Evolutionary conservation across 805 yeast species (phyloP), one percentile per base, ranked within the genome.

Genomic region (Spathaspora passalidarum): DNA sequence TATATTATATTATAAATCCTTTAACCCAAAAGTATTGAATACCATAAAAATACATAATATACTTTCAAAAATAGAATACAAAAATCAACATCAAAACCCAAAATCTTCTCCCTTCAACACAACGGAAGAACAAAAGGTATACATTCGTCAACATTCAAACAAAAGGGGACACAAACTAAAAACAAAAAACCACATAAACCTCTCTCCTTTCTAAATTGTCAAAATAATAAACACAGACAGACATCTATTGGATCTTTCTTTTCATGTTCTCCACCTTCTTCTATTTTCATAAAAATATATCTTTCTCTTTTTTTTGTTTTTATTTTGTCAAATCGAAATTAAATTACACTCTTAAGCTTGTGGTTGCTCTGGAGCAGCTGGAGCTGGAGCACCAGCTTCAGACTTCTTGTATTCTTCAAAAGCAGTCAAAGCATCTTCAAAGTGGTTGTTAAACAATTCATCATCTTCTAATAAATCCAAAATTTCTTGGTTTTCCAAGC

Each of bases 371-470:
- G 51, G 53, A 47, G 49, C 49, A 42, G 48, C 51, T 43, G 45
- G 50, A 48, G 45, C 51, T 49, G 47, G 56, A 44, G 59, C 47
- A 47, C 52, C 59, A 52, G 57, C 64, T 55, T 63, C 68, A 53
- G 76, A 70, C 62, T 83, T 83, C 75, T 87, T 84, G 81, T 86
- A 91, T 63, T 86, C 88, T 75, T 88, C 90, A 74, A 88, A 92
- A 65, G 97, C 97, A 72, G 85, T 81, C 60, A 85, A 81, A 57
- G 99, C 99, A 72, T 92, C 98, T 61, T 85, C 86, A 66, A 92
- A 89, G 70, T 90, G 96, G 69, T 83, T 82, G 76, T 84, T 84
- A 78, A 94, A 88, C 58, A 86, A 80, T 60, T 82, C 90, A 55
- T 89, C 96, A 68, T 91, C 94, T 65, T 88, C 95, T 69, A 89